These are phyloP conservation scores for Eimeria mitis DNA, from an alignment of 169 alveolate species.

Conservation along the genomic window DNA sequence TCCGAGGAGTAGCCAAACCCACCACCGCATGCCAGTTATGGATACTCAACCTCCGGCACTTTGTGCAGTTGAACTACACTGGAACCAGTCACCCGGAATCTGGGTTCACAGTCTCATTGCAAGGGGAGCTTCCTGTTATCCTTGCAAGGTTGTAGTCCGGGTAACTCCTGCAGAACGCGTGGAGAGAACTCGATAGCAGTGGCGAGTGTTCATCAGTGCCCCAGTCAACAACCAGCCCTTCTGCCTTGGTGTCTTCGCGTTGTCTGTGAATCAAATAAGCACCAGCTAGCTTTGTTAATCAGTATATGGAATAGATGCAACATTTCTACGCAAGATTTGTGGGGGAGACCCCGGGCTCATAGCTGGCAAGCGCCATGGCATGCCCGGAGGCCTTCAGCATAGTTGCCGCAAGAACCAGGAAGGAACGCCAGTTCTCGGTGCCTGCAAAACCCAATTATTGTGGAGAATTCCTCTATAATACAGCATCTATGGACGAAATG, in stretches of 20 bases:
- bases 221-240: background rate
- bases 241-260: background rate
- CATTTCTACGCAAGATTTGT: background rate
- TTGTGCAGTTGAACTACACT: background rate
- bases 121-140: background rate
- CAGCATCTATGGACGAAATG: background rate
- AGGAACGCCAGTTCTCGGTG: background rate
- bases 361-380: conserved; percentile 9
- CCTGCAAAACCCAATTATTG: background rate
- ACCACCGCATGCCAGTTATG: conserved; percentile 21
- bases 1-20: conserved; percentile 20
- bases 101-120: background rate
- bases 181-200: background rate
- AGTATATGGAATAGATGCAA: background rate
- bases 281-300: background rate
- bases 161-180: background rate
- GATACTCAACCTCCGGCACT: background rate
- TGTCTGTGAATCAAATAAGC: background rate
- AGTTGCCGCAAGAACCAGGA: background rate
- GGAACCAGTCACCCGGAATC: background rate
- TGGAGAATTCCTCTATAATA: background rate
- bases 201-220: background rate
- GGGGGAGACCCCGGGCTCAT: background rate
- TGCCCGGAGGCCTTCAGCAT: background rate
- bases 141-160: background rate